Evolutionary conservation across 2,329 filamentous ascomycete species (phyloP).

Genomic region (Epichloe baconii): DNA sequence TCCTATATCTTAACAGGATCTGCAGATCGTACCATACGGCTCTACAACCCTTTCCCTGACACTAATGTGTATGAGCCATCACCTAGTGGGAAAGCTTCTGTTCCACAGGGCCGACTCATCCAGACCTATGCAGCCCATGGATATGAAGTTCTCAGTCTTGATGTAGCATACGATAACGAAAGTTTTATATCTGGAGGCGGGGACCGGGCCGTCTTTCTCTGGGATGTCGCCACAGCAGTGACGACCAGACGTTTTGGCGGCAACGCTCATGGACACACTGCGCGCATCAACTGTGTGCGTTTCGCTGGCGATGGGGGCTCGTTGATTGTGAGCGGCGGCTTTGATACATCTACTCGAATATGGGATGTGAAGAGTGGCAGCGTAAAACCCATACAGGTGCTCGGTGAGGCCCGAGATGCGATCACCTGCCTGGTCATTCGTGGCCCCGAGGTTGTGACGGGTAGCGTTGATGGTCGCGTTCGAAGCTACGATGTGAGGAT

Average conservation of each 20-base stretch:
- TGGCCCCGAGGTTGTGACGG: conserved; percentile 50
- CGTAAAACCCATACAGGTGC: conserved; percentile 55
- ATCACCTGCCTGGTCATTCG: conserved; percentile 38
- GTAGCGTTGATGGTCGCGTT: conserved; percentile 74
- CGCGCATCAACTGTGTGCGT: conserved; percentile 63
- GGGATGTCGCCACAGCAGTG: conserved; percentile 76
- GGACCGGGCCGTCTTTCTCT: conserved; percentile 82
- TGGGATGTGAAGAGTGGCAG: conserved; percentile 53
- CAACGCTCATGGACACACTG: conserved; percentile 48
- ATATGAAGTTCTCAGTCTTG: conserved; percentile 77
- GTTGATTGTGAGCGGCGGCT: conserved; percentile 59
- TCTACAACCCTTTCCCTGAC: conserved; percentile 63
- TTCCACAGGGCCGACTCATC: conserved; percentile 50
- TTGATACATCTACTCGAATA: conserved; percentile 62
- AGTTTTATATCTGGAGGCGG: conserved; percentile 80
- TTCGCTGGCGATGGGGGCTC: conserved; percentile 67
- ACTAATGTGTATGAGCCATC: conserved; percentile 20
- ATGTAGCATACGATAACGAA: conserved; percentile 63
- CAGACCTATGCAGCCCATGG: conserved; percentile 84
- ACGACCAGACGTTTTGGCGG: conserved; percentile 64
- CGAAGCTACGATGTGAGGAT: conserved; percentile 71
- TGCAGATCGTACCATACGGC: conserved; percentile 69
- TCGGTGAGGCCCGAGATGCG: conserved; percentile 60
- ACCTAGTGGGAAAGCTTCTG: conserved; percentile 13
- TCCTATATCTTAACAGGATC: conserved; percentile 77